Percentiles rank a stretch among this genome's conserved stretches.
phyloP scores from a whole-genome alignment of 179 eudicot genomes.

The Carnegiea gigantea region DNA sequence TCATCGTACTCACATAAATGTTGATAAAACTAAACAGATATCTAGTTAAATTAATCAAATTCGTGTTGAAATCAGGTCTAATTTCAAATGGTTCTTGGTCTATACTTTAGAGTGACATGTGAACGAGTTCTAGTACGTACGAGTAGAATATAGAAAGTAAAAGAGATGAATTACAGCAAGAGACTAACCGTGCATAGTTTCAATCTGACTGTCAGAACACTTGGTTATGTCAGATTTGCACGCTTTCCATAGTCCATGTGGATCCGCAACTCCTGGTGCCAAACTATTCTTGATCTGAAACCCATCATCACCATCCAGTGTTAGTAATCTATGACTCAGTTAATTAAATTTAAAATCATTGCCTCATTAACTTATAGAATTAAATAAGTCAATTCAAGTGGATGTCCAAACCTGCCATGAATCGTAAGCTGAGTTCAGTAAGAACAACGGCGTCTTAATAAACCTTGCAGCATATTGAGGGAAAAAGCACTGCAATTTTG shows the following conservation, averaged over 20 bases:
- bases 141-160: not conserved
- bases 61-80: too few relatives aligned
- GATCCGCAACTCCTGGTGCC: slow-evolving; percentile 34
- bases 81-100: too few relatives aligned
- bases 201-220: slow-evolving; percentile 22
- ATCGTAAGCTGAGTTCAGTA: slow-evolving; percentile 64
- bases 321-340: too few relatives aligned
- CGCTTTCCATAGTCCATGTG: slow-evolving; percentile 21
- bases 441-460: slow-evolving; percentile 53
- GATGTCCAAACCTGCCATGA: slow-evolving; percentile 53
- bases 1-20: too few relatives aligned
- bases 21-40: too few relatives aligned
- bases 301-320: not conserved
- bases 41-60: too few relatives aligned
- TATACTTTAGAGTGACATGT: too few relatives aligned
- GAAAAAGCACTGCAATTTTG: slow-evolving; percentile 55
- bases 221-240: slow-evolving; percentile 27
- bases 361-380: too few relatives aligned
- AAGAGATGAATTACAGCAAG: not conserved
- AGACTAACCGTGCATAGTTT: slow-evolving; percentile 25
- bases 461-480: slow-evolving; percentile 49
- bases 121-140: too few relatives aligned
- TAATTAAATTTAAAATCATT: too few relatives aligned
- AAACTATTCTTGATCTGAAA: slow-evolving; percentile 27
- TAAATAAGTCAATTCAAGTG: too few relatives aligned